Percentiles rank a stretch among this genome's conserved stretches.
Conservation (phyloP, 371 early-diverging fungal species). For the Enteropsectra breve region DNA sequence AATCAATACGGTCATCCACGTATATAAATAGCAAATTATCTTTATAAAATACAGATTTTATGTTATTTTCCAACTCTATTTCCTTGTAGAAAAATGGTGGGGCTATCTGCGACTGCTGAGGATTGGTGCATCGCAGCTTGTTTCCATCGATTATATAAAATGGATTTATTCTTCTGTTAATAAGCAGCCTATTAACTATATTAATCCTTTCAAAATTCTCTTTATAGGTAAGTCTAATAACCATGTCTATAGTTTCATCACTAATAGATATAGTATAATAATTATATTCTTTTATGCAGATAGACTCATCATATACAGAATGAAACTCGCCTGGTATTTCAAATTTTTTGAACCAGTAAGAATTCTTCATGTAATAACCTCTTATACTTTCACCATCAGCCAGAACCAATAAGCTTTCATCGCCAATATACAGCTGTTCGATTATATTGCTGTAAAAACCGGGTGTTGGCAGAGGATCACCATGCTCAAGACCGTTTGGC, state of each 20-base stretch:
- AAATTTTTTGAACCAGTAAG: slow-evolving; percentile 4
- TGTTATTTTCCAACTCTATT: background rate
- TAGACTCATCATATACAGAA: background rate
- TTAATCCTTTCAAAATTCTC: too few species aligned
- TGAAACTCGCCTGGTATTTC: background rate
- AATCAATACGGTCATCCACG: too few species aligned
- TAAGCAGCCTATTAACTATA: too few species aligned
- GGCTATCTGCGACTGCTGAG: background rate
- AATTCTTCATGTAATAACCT: slow-evolving; percentile 1
- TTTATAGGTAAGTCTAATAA: too few species aligned
- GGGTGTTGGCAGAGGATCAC: background rate
- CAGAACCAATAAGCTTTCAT: background rate
- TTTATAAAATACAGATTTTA: too few species aligned
- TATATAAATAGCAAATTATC: too few species aligned
- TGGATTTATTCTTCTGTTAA: too few species aligned
- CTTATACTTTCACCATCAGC: background rate
- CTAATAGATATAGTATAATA: slow-evolving; percentile 5
- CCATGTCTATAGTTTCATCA: background rate
- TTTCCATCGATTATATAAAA: slow-evolving; percentile 14
- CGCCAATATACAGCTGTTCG: too few species aligned
- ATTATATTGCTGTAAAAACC: background rate
- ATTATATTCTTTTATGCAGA: background rate
- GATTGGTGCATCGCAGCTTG: background rate
- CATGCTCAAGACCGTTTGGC: slow-evolving; percentile 12
- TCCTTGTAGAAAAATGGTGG: slow-evolving; percentile 17